Conservation (phyloP, 441 rosid genomes). For the Adansonia gregorii region DNA sequence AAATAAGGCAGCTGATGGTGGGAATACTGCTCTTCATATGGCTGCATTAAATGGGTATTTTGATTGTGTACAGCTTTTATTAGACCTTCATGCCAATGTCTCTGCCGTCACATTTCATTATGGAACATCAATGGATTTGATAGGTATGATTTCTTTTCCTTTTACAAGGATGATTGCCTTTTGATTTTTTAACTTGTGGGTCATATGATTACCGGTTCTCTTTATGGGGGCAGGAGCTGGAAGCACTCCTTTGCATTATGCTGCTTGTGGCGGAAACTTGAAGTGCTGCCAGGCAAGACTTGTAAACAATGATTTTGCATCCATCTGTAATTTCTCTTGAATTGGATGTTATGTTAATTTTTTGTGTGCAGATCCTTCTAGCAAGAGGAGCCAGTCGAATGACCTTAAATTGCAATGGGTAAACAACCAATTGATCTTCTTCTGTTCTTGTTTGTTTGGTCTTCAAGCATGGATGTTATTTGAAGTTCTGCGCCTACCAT, state of each 20-base stretch:
- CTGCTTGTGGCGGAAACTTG: slow-evolving; percentile 96
- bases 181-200: slow-evolving; percentile 11
- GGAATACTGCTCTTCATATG: slow-evolving; percentile 96
- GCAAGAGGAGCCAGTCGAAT: slow-evolving; percentile 81
- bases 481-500: not conserved
- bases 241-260: slow-evolving; percentile 94
- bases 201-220: slow-evolving; percentile 14
- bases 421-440: slow-evolving; percentile 31
- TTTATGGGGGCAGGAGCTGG: slow-evolving; percentile 71
- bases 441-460: slow-evolving; percentile 3
- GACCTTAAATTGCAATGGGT: slow-evolving; percentile 94
- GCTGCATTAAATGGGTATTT: slow-evolving; percentile 92
- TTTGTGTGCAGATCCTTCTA: slow-evolving; percentile 72
- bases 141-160: slow-evolving; percentile 53
- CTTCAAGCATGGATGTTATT: not conserved
- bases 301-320: not conserved
- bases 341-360: slow-evolving; percentile 20
- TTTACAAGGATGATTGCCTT: slow-evolving; percentile 22
- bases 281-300: slow-evolving; percentile 94
- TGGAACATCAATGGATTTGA: slow-evolving; percentile 97
- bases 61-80: slow-evolving; percentile 94
- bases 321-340: slow-evolving; percentile 14
- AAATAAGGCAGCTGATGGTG: slow-evolving; percentile 97
- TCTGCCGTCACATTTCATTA: slow-evolving; percentile 88
- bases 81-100: slow-evolving; percentile 86